Evolutionary conservation across 2,329 filamentous ascomycete species (phyloP).

Genomic region (Fusarium globosum): DNA sequence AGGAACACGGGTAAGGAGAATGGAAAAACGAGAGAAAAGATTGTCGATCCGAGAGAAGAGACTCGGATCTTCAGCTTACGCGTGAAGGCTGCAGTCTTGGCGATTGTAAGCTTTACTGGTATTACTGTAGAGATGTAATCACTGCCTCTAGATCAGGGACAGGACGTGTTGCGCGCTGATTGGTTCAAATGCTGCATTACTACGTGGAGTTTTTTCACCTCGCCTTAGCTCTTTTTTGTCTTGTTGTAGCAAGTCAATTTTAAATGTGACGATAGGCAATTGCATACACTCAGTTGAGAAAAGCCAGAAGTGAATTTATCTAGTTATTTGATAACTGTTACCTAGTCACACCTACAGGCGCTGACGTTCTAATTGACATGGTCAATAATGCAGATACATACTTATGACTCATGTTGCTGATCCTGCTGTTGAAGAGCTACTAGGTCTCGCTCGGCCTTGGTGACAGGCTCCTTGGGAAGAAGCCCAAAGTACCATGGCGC

Average conservation of each 20-base stretch:
- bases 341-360: fast-evolving
- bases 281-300: neutral
- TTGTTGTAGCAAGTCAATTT: too few species aligned
- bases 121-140: neutral
- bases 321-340: fast-evolving
- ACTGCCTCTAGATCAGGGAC: neutral
- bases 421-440: neutral
- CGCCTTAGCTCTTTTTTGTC: too few species aligned
- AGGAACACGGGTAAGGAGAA: too few species aligned
- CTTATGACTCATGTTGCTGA: neutral
- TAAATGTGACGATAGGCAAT: too few species aligned
- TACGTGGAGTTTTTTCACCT: too few species aligned
- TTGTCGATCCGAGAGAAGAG: neutral
- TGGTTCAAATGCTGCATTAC: neutral
- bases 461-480: neutral
- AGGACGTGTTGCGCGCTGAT: neutral
- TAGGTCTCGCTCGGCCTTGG: neutral
- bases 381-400: fast-evolving
- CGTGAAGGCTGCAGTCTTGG: neutral
- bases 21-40: fast-evolving
- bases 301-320: fast-evolving
- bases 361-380: neutral
- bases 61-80: neutral
- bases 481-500: neutral
- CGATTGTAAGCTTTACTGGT: neutral